phyloP scores from a whole-genome alignment of 1,139 yeast species.

The Saccharomyces hybrid region DNA sequence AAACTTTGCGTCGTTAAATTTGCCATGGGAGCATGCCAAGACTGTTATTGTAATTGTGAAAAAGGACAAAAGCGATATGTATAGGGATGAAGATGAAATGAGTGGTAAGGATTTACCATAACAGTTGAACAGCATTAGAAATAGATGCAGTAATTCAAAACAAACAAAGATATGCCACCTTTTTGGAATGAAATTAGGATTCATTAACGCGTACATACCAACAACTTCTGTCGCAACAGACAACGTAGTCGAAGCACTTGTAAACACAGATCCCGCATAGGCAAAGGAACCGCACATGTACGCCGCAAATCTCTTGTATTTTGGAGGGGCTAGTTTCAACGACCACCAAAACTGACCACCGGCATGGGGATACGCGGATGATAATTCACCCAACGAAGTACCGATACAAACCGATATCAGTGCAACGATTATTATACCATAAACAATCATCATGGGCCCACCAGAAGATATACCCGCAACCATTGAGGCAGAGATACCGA shows the following conservation, averaged over 20 bases:
- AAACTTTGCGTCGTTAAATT: conserved; percentile 49
- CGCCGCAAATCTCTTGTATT: conserved; percentile 45
- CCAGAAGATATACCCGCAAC: conserved; percentile 58
- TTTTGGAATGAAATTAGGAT: conserved; percentile 39
- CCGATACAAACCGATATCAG: conserved; percentile 45
- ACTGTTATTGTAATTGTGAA: conserved; percentile 50
- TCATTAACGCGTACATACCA: conserved; percentile 48
- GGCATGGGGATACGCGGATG: conserved; percentile 55
- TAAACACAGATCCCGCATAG: conserved; percentile 53
- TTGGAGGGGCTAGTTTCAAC: conserved; percentile 46
- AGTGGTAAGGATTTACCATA: conserved; percentile 51
- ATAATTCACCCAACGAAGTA: conserved; percentile 45
- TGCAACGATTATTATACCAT: conserved; percentile 60
- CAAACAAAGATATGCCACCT: conserved; percentile 56
- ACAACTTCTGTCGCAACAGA: conserved; percentile 46
- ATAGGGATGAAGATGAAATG: conserved; percentile 47
- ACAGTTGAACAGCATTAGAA: conserved; percentile 46
- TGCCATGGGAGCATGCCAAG: conserved; percentile 47
- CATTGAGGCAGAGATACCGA: conserved; percentile 58
- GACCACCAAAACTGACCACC: conserved; percentile 66
- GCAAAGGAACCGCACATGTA: conserved; percentile 52
- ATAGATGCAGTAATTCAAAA: conserved; percentile 39
- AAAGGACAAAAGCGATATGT: conserved; percentile 48
- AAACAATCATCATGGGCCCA: conserved; percentile 60
- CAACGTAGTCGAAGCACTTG: conserved; percentile 53